These are phyloP conservation scores for Yamadazyma triangularis DNA, from an alignment of 1,139 yeast genomes.

Conservation along the genomic window DNA sequence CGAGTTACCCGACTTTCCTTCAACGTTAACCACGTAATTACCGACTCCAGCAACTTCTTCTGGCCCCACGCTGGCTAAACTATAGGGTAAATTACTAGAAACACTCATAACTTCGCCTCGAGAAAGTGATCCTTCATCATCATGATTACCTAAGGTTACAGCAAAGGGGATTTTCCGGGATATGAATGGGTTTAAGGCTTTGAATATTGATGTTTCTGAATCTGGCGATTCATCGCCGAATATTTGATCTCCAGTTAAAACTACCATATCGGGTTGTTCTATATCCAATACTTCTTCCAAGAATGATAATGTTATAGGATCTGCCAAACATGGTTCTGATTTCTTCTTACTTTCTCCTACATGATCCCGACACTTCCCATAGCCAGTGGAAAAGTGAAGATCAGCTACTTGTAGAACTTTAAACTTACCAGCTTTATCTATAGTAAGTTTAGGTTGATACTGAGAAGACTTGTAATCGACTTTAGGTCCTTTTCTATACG, in stretches of 20 bases:
- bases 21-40: conserved; percentile 59
- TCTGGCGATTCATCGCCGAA: conserved; percentile 71
- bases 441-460: conserved; percentile 20
- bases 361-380: conserved; percentile 72
- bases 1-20: conserved; percentile 36
- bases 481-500: conserved; percentile 49
- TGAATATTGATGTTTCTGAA: conserved; percentile 70
- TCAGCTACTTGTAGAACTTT: conserved; percentile 89
- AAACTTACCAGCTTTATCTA: conserved; percentile 43
- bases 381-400: conserved; percentile 70
- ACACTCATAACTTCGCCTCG: conserved; percentile 59
- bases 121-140: conserved; percentile 61
- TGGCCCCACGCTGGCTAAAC: conserved; percentile 61
- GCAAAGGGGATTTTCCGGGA: conserved; percentile 72
- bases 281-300: conserved; percentile 58
- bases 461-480: conserved; percentile 41
- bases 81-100: conserved; percentile 58
- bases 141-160: conserved; percentile 57
- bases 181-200: conserved; percentile 72
- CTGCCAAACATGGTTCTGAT: conserved; percentile 62
- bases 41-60: conserved; percentile 71
- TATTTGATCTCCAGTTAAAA: conserved; percentile 83
- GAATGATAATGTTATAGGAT: conserved; percentile 60
- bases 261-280: conserved; percentile 78
- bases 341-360: conserved; percentile 40